These are phyloP conservation scores for Sonneratia caseolaris DNA, from an alignment of 345 rosid genomes.

Conservation along the genomic window DNA sequence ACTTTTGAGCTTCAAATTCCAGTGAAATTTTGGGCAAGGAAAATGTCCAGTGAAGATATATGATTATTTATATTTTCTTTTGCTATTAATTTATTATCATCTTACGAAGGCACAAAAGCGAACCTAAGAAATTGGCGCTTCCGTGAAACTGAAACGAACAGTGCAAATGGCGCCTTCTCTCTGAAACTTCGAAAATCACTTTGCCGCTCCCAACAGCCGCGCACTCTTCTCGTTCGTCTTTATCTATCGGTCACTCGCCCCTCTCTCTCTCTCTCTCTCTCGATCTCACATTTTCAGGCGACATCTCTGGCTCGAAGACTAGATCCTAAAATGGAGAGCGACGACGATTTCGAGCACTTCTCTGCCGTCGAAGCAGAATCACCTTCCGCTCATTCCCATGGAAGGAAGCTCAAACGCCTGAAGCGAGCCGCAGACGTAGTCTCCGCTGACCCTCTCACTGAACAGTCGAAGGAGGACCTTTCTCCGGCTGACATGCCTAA, in stretches of 20 bases:
- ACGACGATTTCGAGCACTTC: conserved; percentile 33
- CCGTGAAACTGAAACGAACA: not conserved
- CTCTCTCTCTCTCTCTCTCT: not conserved
- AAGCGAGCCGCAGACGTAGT: conserved; percentile 27
- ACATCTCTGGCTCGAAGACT: not conserved
- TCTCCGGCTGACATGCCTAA: not conserved
- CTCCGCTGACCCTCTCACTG: not conserved
- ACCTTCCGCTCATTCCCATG: conserved; percentile 30
- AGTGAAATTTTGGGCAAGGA: too few species aligned
- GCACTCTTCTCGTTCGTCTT: not conserved
- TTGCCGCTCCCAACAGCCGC: conserved; percentile 8
- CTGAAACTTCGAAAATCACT: not conserved
- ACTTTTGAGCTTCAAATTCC: too few species aligned
- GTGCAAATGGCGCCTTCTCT: conserved; percentile 1
- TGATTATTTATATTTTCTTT: too few species aligned
- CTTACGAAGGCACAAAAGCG: too few species aligned
- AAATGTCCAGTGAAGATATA: too few species aligned
- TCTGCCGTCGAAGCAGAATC: conserved; percentile 35
- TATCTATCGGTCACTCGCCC: not conserved
- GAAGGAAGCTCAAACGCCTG: conserved; percentile 58
- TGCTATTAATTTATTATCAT: too few species aligned
- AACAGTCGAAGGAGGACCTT: not conserved
- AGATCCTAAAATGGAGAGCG: conserved; percentile 28
- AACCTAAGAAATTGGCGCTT: not conserved
- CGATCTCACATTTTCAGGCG: not conserved